Base-by-base conservation (phyloP, 768 basidiomycete genomes). In the Leccinum subtestaceum region DNA sequence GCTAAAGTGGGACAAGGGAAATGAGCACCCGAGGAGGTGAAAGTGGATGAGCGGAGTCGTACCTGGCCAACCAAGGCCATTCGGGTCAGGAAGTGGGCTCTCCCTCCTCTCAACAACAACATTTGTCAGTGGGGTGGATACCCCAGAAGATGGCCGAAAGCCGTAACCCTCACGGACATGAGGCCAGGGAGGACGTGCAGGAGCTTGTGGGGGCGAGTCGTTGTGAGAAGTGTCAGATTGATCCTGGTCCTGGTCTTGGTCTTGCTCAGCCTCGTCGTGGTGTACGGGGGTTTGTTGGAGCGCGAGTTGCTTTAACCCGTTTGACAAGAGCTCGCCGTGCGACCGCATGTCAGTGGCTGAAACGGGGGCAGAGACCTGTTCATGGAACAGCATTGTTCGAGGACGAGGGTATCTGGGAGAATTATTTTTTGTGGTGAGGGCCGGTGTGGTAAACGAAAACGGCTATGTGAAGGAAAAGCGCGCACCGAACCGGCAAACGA, bases 41-140 rank as follows among this genome's bases (percentile, higher is more conserved):
- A 31, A 36, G 29, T 51, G 52, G 55, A 19, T 45, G 11, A 19
- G 19, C n/a, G 52, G 52, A 58, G 51, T 70, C 79, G 62, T 65
- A 89, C 93, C 93, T 73, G 95, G 95, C 94, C 95, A 96, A 7
- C 94, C 95, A 9, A 97, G 81, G 55, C 95, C 95, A 67, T 93
- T 82, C 52, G 82, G 74, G 73, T 78, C 78, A 49, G 78, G 74
- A 50, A 80, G 65, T 63, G 79, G 74, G 69, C 72, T 74, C 29
- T 52, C 63, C 7, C 63, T 59, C 7, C 63, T 59, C 52, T 69
- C 67, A 53, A 59, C 67, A 54, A 60, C 48, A 50, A 25, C 64
- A 59, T 70, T 70, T 5, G 71, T 74, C 19, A 79, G 75, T 49
- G 89, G 91, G 10, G 87, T 89, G 46, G 83, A 81, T 46, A 81